Percentiles rank a stretch among this genome's conserved stretches.
Evolutionary conservation across 768 basidiomycete genomes (phyloP).

Genomic region (Pisolithus orientalis): DNA sequence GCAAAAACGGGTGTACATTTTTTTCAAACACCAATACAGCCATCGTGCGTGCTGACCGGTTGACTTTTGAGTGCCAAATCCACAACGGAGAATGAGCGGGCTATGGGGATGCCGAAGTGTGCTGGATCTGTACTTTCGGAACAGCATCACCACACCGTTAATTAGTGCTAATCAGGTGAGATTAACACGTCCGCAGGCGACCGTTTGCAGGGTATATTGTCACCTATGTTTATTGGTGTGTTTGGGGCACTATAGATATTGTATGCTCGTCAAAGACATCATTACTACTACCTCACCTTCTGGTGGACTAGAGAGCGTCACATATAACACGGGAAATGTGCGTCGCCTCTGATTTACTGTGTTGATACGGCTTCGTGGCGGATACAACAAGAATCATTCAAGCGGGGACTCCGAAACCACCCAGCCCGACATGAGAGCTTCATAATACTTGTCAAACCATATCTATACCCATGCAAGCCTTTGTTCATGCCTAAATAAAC

Average conservation of each 20-base stretch:
- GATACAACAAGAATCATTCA: conserved; percentile 16
- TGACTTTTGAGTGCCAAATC: too few relatives aligned
- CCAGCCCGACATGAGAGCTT: too few relatives aligned
- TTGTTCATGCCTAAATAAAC: too few relatives aligned
- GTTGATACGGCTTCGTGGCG: conserved; percentile 44
- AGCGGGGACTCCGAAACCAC: background rate
- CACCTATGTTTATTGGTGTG: conserved; percentile 37
- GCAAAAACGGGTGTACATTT: conserved; percentile 52
- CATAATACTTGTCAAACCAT: too few relatives aligned
- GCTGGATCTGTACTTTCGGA: conserved; percentile 55
- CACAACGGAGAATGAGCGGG: conserved; percentile 48
- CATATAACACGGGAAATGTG: conserved; percentile 23
- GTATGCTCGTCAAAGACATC: conserved; percentile 26
- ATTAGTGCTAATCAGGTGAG: conserved; percentile 62
- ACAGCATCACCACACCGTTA: conserved; percentile 55
- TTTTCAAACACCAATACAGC: too few relatives aligned
- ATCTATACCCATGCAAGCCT: too few relatives aligned
- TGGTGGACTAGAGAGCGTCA: conserved; percentile 50
- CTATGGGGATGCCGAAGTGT: conserved; percentile 61
- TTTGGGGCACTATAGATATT: conserved; percentile 56
- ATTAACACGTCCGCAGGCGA: background rate
- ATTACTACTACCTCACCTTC: conserved; percentile 46
- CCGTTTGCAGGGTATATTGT: too few relatives aligned
- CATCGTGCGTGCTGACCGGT: too few relatives aligned
- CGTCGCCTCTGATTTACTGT: too few relatives aligned